Base-by-base conservation (phyloP, 2,329 filamentous ascomycete genomes). In the Stachybotrys elegans region DNA sequence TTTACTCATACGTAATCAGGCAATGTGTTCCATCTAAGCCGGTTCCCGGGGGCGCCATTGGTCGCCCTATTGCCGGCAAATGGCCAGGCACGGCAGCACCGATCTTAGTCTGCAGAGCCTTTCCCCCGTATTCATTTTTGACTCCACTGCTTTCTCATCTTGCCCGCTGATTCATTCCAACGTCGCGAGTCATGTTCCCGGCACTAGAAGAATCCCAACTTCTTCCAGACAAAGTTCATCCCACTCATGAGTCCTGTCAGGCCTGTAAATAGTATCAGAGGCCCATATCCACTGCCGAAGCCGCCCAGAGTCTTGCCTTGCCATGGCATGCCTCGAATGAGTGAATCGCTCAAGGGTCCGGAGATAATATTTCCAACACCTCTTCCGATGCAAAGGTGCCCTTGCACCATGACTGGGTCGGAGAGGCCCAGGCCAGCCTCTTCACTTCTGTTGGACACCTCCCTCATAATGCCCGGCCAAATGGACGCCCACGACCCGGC, bases 401-500 rank as follows among this genome's bases (percentile, higher is more conserved):
- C 76, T 51, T 78, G 77, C 3, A 81, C 62, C 66, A 81, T 75
- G 29, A 63, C 62, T 4, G 68, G 64, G 25, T 73, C 70, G 3
- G 64, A 56, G 27, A 43, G 43, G 13, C 44, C 35, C 2, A 38
- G 22, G 5, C 39, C 6, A 23, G 21, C 31, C 23, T 21, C 17
- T 13, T 35, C 43, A 42, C 5, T 43, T 48, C 13, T 21, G n/a
- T 16, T 47, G 5, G 43, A 51, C 5, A 72, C 54, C 19, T 70
- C 61, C 37, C 52, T 62, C 66, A 71, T 71, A 50, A 76, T 68
- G 0, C 75, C 75, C 5, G 71, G 70, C 79, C 79, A 84, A 0
- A 76, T 76, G 0, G 75, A 73, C 16, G 73, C 75, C 54, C 78
- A 84, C 0, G 74, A 73, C 3, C 79, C 76, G 0, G 79, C 79